A percentile compares a stretch with the other conserved stretches of the same genome.
Conservation (phyloP, 2,329 filamentous ascomycete species). For the Aspergillus eucalypticola region DNA sequence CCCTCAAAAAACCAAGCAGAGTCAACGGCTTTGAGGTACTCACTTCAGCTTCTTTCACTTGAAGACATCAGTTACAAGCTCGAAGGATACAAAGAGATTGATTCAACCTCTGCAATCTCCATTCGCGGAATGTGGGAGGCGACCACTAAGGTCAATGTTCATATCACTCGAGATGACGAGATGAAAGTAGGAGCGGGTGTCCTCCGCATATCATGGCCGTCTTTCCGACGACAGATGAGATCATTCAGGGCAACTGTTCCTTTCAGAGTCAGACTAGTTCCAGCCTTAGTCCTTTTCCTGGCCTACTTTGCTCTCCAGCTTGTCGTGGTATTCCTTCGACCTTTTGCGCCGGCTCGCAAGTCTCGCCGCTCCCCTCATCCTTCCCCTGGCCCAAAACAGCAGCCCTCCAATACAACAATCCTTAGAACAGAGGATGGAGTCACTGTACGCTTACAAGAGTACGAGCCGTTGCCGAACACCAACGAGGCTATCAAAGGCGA, state of each 20-base stretch:
- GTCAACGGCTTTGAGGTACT: constrained; percentile 11
- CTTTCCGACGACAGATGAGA: constrained; percentile 15
- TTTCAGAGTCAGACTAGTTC: background rate
- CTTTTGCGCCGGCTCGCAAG: constrained; percentile 2
- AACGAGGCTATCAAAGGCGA: background rate
- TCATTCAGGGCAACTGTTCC: constrained; percentile 3
- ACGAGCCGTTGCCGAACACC: background rate
- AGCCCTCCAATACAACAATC: background rate
- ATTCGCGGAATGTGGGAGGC: constrained; percentile 17
- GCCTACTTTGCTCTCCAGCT: constrained; percentile 11
- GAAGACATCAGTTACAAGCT: constrained; percentile 10
- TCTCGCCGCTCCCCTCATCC: background rate
- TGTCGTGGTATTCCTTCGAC: constrained; percentile 15
- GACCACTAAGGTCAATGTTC: constrained; percentile 17
- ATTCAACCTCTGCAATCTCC: constrained; percentile 11
- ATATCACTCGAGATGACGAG: constrained; percentile 9
- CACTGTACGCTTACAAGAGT: background rate
- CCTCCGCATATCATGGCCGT: constrained; percentile 15
- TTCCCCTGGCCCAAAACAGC: background rate
- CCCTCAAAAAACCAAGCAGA: background rate
- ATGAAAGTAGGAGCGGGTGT: constrained; percentile 12
- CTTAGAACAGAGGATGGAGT: background rate
- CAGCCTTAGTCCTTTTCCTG: constrained; percentile 13
- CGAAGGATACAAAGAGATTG: constrained; percentile 7
- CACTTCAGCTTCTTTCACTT: background rate